Evolutionary conservation across 257 asterid genomes (phyloP), one percentile per base, ranked within the genome.

Genomic region (Salvia miltiorrhiza): DNA sequence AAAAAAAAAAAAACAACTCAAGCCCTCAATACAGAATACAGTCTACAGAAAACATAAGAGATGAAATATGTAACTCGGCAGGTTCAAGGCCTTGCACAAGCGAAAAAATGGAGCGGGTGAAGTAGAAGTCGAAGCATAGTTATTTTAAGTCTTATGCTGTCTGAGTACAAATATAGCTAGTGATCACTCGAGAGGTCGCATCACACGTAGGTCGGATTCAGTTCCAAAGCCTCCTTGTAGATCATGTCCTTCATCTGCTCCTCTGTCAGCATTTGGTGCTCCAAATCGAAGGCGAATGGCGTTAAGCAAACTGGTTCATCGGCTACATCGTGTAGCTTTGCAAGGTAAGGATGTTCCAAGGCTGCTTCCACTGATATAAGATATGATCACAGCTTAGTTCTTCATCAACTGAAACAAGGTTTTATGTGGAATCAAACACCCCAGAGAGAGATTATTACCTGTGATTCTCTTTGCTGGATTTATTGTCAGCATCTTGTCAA

Each of bases 171-270:
- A 26, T 23, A 4, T 23, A 23, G 12, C 33, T 1, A 54, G 12
- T 30, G 49, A 59, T 12, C 28, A 14, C 40, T 35, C 35, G 11
- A 26, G 1, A n/a, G 10, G 17, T 49, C 6, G 26, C 3, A 9
- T 76, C 70, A 79, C 4, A 78, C 83, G 48, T 73, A 72, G 9
- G 69, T 70, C 0, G 90, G 96, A 85, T 94, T 94, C 49, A 91
- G 64, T 56, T 78, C 80, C 84, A 86, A 67, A 13, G 97, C 90
- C 77, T 94, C 97, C 55, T 78, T 78, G 84, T 88, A 91, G 35
- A 94, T 89, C 99, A 89, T 79, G 43, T 94, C 97, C 73, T 94
- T 94, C 53, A 94, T 91, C 86, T 94, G 92, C 73, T 94, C 99
- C 67, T 89, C 96, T 12, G 87, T 80, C 49, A 85, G 74, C 64